Base-by-base conservation (phyloP, 2,329 filamentous ascomycete genomes). In the Tolypocladium inflatum region DNA sequence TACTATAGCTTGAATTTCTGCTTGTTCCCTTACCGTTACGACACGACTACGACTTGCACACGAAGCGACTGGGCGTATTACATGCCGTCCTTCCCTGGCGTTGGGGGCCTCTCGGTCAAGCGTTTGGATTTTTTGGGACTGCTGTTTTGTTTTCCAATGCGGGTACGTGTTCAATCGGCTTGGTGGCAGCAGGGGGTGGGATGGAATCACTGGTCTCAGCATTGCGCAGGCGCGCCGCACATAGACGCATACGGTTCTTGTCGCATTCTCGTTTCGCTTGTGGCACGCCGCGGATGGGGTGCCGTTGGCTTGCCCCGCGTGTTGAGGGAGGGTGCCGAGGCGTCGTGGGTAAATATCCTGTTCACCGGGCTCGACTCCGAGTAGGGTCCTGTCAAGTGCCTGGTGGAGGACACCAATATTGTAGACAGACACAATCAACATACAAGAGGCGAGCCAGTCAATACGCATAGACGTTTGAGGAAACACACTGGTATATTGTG, bases 31-130 rank as follows among this genome's bases (percentile, higher is more conserved):
- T n/a, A 50, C 26, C 26, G 17, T 45, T n/a, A 54, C 57, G 57
- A 55, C 26, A n/a, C 38, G 57, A 43, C 17, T 30, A 57, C 30
- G 56, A 54, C 30, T 57, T 26, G 50, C 39, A 56, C 55, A 57
- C 30, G 54, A 58, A 58, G 48, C 57, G 57, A 52, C 21, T 21
- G 26, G 52, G 45, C 57, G 21, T 38, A 55, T 37, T 39, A 58
- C 39, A 33, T 42, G 45, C 38, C 41, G 21, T 55, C 37, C 38
- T 55, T 55, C 53, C 9, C 30, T 42, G 54, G 57, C 45, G 57
- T 58, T 55, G 17, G n/a, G 39, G 35, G 43, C 33, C 13, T 30
- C 33, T 19, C 37, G 35, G 37, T 21, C 35, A 30, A 54, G 53
- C 23, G 39, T 41, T 41, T 41, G 23, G n/a, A 19, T 54, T 41